Evolutionary conservation across 352 stramenopile genomes (phyloP).

Genomic region (Phytophthora melonis): DNA sequence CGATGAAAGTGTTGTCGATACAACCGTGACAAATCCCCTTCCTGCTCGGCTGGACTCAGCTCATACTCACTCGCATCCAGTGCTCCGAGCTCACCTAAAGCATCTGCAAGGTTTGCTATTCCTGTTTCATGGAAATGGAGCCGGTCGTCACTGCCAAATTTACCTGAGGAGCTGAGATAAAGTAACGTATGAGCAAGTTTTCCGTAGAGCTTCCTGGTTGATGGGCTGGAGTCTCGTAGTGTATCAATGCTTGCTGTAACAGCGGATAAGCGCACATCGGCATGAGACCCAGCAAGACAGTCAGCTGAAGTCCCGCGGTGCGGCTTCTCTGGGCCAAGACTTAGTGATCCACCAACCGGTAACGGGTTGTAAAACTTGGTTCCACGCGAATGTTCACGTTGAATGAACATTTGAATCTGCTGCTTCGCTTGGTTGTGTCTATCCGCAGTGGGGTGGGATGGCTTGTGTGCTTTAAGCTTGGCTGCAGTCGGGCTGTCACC

Average conservation of each 20-base stretch:
- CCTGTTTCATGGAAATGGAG: constrained; percentile 18
- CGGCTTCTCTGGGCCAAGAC: background rate
- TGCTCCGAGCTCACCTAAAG: constrained; percentile 71
- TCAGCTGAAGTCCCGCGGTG: background rate
- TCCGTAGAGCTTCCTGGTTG: constrained; percentile 33
- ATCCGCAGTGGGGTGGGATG: background rate
- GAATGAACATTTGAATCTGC: constrained; percentile 73
- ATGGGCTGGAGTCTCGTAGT: constrained; percentile 31
- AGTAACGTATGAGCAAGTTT: constrained; percentile 69
- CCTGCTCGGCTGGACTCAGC: constrained; percentile 61
- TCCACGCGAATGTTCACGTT: constrained; percentile 51
- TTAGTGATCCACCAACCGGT: constrained; percentile 13
- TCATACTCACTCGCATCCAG: constrained; percentile 70
- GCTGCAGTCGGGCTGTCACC: constrained; percentile 11
- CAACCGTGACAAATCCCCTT: constrained; percentile 57
- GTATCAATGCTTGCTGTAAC: constrained; percentile 40
- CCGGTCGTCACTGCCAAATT: constrained; percentile 16
- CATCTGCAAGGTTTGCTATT: constrained; percentile 55
- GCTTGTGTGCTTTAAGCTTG: background rate
- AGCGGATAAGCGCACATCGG: constrained; percentile 39
- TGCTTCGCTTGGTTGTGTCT: constrained; percentile 38
- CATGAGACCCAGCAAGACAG: constrained; percentile 4
- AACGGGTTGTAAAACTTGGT: constrained; percentile 66
- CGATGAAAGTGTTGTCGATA: constrained; percentile 70
- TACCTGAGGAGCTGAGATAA: constrained; percentile 50